Evolutionary conservation across 192 early-diverging fungal genomes (phyloP).

Genomic region (Thamnidium elegans): DNA sequence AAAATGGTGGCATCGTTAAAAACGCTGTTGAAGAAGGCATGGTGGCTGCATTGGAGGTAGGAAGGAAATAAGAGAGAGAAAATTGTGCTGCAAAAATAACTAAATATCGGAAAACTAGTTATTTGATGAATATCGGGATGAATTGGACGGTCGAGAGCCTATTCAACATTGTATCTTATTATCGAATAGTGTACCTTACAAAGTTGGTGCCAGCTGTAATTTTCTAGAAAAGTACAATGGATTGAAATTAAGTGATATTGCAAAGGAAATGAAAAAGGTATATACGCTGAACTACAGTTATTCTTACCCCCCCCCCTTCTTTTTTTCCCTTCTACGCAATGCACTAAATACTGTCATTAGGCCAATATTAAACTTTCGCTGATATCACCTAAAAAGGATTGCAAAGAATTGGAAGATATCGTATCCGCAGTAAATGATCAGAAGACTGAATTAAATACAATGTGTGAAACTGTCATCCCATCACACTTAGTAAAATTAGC

Average conservation of each 20-base stretch:
- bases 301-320: too few relatives aligned
- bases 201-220: constrained; percentile 46
- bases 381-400: constrained; percentile 31
- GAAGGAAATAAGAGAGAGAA: too few relatives aligned
- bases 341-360: neutral
- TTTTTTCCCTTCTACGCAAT: too few relatives aligned
- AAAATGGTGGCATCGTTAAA: constrained; percentile 50
- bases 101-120: too few relatives aligned
- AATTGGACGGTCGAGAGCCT: constrained; percentile 26
- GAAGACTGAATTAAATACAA: constrained; percentile 33
- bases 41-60: constrained; percentile 62
- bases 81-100: neutral
- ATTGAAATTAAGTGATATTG: constrained; percentile 39
- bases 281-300: neutral
- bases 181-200: constrained; percentile 47
- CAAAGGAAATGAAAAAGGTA: constrained; percentile 51
- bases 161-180: constrained; percentile 56
- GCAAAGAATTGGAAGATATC: constrained; percentile 34
- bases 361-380: constrained; percentile 36
- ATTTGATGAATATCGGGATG: constrained; percentile 50
- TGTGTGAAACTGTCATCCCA: constrained; percentile 30
- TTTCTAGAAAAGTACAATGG: constrained; percentile 51
- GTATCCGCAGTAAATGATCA: constrained; percentile 25
- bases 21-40: constrained; percentile 64
- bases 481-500: constrained; percentile 48